phyloP scores from a whole-genome alignment of 139 green algal species.

The Picochlorum sp. region DNA sequence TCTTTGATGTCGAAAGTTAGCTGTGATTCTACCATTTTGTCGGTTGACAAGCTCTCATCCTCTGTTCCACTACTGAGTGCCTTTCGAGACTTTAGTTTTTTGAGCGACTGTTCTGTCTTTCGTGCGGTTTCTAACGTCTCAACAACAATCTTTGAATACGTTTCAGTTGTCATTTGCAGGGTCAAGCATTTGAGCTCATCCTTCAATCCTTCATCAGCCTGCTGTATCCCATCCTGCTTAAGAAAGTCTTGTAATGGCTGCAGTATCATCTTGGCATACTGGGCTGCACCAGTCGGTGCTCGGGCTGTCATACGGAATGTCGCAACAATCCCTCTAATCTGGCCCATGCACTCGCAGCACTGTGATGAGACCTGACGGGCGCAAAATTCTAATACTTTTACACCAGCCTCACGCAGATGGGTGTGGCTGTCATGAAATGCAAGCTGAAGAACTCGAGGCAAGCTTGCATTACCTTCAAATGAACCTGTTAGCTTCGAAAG shows the following conservation, averaged over 20 bases:
- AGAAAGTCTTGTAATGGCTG: slow-evolving; percentile 22
- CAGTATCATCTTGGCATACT: slow-evolving; percentile 65
- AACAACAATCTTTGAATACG: slow-evolving; percentile 40
- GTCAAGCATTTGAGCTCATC: too few relatives aligned
- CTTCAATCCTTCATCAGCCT: too few relatives aligned
- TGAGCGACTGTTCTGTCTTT: slow-evolving; percentile 80
- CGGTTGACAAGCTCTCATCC: slow-evolving; percentile 26
- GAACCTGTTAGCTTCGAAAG: not conserved
- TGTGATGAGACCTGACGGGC: slow-evolving; percentile 12
- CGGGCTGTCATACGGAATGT: slow-evolving; percentile 87
- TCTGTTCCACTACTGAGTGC: slow-evolving; percentile 13
- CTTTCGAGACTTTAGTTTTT: slow-evolving; percentile 66
- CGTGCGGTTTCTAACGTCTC: slow-evolving; percentile 74
- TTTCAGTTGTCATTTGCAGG: slow-evolving; percentile 25
- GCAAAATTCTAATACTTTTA: slow-evolving; percentile 6
- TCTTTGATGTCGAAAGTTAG: slow-evolving; percentile 68
- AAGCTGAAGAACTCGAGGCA: not conserved
- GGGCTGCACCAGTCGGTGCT: slow-evolving; percentile 59
- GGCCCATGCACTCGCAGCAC: slow-evolving; percentile 25
- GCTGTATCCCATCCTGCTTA: too few relatives aligned
- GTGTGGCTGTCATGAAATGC: slow-evolving; percentile 1
- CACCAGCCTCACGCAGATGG: not conserved
- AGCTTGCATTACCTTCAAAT: not conserved
- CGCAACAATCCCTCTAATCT: slow-evolving; percentile 86
- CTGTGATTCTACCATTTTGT: slow-evolving; percentile 86